These are phyloP conservation scores for Xylaria sp. DNA, from an alignment of 2,329 filamentous ascomycete genomes.

Conservation along the genomic window DNA sequence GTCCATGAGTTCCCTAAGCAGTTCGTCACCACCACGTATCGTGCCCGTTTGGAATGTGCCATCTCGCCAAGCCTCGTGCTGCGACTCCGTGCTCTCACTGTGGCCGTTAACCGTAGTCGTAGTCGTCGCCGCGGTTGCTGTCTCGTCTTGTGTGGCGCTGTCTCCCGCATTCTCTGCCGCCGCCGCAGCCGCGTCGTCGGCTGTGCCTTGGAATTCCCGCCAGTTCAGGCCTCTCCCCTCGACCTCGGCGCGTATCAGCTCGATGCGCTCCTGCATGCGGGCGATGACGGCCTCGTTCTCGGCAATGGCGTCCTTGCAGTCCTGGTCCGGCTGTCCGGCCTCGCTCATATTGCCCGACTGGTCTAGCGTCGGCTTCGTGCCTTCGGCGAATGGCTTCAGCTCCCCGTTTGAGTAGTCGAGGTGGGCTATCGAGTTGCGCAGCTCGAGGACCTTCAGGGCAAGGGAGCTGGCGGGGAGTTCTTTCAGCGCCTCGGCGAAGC, in stretches of 20 bases:
- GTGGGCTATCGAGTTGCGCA: constrained; percentile 79
- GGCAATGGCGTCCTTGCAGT: constrained; percentile 77
- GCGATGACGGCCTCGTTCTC: constrained; percentile 77
- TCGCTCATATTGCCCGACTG: constrained; percentile 38
- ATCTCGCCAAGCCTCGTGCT: constrained; percentile 66
- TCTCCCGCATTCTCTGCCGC: constrained; percentile 7
- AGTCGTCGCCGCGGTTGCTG: constrained; percentile 34
- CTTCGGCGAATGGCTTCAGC: constrained; percentile 74
- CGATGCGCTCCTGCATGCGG: constrained; percentile 74
- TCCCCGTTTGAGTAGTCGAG: constrained; percentile 79
- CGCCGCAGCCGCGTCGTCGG: constrained; percentile 50
- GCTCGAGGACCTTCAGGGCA: constrained; percentile 79
- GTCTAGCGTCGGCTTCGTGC: constrained; percentile 51
- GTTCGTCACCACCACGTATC: constrained; percentile 68
- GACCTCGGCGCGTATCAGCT: constrained; percentile 72
- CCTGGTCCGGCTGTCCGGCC: constrained; percentile 65
- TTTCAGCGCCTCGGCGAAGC: constrained; percentile 74
- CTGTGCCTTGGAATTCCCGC: constrained; percentile 64
- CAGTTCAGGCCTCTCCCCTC: constrained; percentile 67
- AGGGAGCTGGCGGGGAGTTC: constrained; percentile 74
- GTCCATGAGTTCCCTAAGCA: constrained; percentile 66
- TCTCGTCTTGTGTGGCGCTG: constrained; percentile 12
- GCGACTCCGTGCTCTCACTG: constrained; percentile 32
- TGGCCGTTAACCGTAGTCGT: constrained; percentile 48
- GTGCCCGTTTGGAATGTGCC: constrained; percentile 72